Evolutionary conservation across 345 rosid species (phyloP), one percentile per base, ranked within the genome.

Genomic region (Atalantia buxifolia): DNA sequence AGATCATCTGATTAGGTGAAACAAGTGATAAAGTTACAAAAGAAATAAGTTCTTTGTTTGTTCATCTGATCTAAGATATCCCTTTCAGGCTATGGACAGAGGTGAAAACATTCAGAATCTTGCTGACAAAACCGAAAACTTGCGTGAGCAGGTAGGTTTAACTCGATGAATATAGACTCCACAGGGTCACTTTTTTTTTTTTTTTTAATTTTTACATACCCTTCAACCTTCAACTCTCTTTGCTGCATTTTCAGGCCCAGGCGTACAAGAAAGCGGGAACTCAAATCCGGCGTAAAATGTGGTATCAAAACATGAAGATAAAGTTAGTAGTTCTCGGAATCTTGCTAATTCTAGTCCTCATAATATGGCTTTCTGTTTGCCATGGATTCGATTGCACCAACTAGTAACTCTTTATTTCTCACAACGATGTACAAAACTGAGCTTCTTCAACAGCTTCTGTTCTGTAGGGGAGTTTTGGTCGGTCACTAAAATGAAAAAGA

Each of bases 221-320:
- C 7, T 33, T 8, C 28, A 35, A 16, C 0, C 7, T 27, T 12
- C 28, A 35, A 16, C 3, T 74, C 74, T 53, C 9, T 33, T 30
- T 28, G 63, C 30, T 73, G 72, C 72, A 38, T 30, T 62, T 76
- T 71, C 88, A 93, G 99, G 97, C 99, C 16, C 95, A 89, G 65
- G 86, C 77, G 42, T 96, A 90, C 84, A 88, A 81, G 82, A 87
- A 83, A 79, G 91, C 86, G 42, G 97, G 97, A 35, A 88, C 91
- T n/a, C 91, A 91, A 70, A 83, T 96, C 55, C 84, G 93, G 45
- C 80, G 89, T 72, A 96, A 90, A 78, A 83, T 96, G 94, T 96
- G 99, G 99, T 93, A 92, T 71, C 98, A 96, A 76, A 94, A 92
- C 92, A 94, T 94, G 98, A 96, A 96, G 89, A 92, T 95, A 61